These are phyloP conservation scores for Lentinula guzmanii DNA, from an alignment of 768 basidiomycete species.

Conservation along the genomic window DNA sequence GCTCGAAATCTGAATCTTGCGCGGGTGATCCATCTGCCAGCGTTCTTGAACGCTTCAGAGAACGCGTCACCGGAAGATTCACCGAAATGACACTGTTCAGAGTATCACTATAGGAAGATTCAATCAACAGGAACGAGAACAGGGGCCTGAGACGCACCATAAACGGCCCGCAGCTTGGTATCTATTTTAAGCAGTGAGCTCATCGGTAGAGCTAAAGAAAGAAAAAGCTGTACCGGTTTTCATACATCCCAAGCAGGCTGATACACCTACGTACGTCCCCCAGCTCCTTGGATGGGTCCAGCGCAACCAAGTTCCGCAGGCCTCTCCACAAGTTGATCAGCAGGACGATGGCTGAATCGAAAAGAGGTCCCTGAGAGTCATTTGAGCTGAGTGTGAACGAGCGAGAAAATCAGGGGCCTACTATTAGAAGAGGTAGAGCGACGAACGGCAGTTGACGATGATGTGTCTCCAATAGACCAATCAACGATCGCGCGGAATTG, in stretches of 20 bases:
- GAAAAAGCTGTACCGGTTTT: not conserved
- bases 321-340: slow-evolving; percentile 43
- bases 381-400: not conserved
- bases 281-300: slow-evolving; percentile 39
- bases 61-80: not conserved
- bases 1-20: not conserved
- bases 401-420: not conserved
- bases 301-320: slow-evolving; percentile 29
- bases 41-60: not conserved
- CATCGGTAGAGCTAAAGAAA: not conserved
- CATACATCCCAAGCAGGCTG: not conserved
- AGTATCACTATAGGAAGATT: not conserved
- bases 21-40: not conserved
- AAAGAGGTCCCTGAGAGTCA: slow-evolving; percentile 14
- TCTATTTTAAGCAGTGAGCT: slow-evolving; percentile 14
- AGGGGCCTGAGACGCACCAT: slow-evolving; percentile 28
- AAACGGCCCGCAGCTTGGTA: slow-evolving; percentile 43
- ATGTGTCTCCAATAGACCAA: slow-evolving; percentile 47
- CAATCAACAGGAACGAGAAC: not conserved
- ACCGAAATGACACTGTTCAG: not conserved
- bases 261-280: slow-evolving; percentile 43
- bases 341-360: slow-evolving; percentile 38
- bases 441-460: slow-evolving; percentile 17
- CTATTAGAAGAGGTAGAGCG: slow-evolving; percentile 5
- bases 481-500: slow-evolving; percentile 37